Conservation (phyloP, 1,139 yeast species). For the Citeromyces hawaiiensis region DNA sequence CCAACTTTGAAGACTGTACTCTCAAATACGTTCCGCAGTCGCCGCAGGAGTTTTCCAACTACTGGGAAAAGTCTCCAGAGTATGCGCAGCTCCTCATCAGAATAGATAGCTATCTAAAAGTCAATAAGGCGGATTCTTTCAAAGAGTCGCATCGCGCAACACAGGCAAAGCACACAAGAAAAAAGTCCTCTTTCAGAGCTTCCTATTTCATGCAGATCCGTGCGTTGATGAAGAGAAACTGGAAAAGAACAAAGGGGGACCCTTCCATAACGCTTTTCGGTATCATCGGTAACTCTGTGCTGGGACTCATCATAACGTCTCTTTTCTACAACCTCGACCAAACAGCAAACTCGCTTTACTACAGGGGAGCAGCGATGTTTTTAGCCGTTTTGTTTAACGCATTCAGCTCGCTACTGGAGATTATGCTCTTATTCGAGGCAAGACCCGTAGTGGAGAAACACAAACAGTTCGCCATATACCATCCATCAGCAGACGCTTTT, state of each 20-base stretch:
- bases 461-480: constrained; percentile 59
- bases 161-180: constrained; percentile 40
- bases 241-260: constrained; percentile 52
- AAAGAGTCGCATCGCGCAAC: no score
- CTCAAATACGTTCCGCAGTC: constrained; percentile 70
- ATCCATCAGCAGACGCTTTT: constrained; percentile 67
- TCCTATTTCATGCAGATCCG: constrained; percentile 53
- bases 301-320: constrained; percentile 65
- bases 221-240: constrained; percentile 47
- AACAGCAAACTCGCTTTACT: constrained; percentile 41
- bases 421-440: constrained; percentile 56
- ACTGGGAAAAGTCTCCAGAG: constrained; percentile 49
- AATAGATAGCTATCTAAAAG: constrained; percentile 21
- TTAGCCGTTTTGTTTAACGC: constrained; percentile 72
- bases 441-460: constrained; percentile 75
- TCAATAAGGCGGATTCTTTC: constrained; percentile 1
- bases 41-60: constrained; percentile 50
- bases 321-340: constrained; percentile 50
- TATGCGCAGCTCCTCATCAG: constrained; percentile 20
- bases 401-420: constrained; percentile 61
- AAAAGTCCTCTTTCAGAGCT: constrained; percentile 50
- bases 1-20: no score
- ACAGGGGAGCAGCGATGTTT: constrained; percentile 61
- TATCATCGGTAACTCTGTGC: constrained; percentile 45
- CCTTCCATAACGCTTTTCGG: constrained; percentile 48